Percentiles rank a stretch among this genome's conserved stretches.
Conservation (phyloP, 1,284 basidiomycete species). For the Ustilago crameri region DNA sequence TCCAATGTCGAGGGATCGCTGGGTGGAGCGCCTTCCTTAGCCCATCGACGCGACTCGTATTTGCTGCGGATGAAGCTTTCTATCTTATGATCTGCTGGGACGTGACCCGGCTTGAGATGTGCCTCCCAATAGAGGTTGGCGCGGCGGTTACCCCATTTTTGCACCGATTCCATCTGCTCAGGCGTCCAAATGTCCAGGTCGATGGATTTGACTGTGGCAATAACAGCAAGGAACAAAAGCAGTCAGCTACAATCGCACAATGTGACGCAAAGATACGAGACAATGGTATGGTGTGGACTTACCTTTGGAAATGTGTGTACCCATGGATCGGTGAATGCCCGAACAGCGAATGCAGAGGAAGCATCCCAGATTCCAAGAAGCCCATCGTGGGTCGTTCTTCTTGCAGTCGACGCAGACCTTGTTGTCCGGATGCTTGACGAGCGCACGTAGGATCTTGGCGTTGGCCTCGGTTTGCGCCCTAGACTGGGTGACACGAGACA, state of each 20-base stretch:
- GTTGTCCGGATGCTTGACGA: conserved; percentile 79
- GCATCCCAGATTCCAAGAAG: conserved; percentile 94
- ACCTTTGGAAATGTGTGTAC: conserved; percentile 76
- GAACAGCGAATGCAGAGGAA: conserved; percentile 97
- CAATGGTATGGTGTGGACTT: background rate
- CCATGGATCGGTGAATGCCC: conserved; percentile 98
- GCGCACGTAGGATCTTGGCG: conserved; percentile 57
- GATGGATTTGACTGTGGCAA: conserved; percentile 83
- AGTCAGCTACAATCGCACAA: background rate
- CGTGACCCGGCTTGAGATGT: conserved; percentile 89
- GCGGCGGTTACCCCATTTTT: conserved; percentile 92
- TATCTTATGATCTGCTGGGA: conserved; percentile 97
- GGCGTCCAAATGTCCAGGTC: conserved; percentile 98
- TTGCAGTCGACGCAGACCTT: conserved; percentile 77
- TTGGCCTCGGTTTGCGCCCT: conserved; percentile 65
- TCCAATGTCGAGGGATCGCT: conserved; percentile 84
- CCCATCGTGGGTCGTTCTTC: conserved; percentile 87
- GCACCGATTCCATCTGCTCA: conserved; percentile 83
- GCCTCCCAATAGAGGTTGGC: conserved; percentile 98
- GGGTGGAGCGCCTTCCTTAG: conserved; percentile 85
- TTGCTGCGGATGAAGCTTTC: conserved; percentile 97
- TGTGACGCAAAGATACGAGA: background rate
- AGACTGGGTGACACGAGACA: conserved; percentile 64
- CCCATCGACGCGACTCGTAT: conserved; percentile 93
- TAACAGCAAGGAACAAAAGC: background rate